Percentiles rank a stretch among this genome's conserved stretches.
phyloP scores from a whole-genome alignment of 1,139 yeast species.

The Debaryomyces singareniensis region DNA sequence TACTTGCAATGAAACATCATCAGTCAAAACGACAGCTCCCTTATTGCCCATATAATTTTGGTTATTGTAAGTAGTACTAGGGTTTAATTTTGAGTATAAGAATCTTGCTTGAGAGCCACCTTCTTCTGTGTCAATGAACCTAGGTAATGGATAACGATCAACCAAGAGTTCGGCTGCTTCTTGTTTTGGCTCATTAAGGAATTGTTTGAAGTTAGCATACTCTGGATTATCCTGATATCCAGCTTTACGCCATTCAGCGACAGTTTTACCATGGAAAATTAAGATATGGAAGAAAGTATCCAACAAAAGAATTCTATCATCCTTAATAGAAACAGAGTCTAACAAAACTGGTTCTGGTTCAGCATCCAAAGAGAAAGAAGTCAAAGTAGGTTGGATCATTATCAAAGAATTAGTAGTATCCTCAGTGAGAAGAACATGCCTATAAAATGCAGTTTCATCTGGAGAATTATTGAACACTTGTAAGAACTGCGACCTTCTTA shows the following conservation, averaged over 20 bases:
- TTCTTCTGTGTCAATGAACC: conserved; percentile 93
- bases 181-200: conserved; percentile 82
- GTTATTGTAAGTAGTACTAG: conserved; percentile 75
- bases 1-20: conserved; percentile 87
- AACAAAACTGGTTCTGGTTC: conserved; percentile 58
- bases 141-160: conserved; percentile 94
- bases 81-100: conserved; percentile 88
- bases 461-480: conserved; percentile 98
- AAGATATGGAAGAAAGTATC: conserved; percentile 82
- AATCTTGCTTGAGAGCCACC: conserved; percentile 99
- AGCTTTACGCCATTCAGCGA: conserved; percentile 94
- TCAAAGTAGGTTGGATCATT: conserved; percentile 75
- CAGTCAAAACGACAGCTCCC: conserved; percentile 84
- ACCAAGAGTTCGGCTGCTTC: conserved; percentile 90
- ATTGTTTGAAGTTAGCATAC: conserved; percentile 78
- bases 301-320: conserved; percentile 67
- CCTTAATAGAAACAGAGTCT: conserved; percentile 72
- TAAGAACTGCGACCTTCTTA: conserved; percentile 93
- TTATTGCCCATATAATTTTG: conserved; percentile 46
- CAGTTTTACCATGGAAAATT: conserved; percentile 90
- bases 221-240: conserved; percentile 91
- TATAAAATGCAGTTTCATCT: conserved; percentile 95
- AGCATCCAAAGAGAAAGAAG: conserved; percentile 71
- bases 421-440: conserved; percentile 87
- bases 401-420: conserved; percentile 63